These are phyloP conservation scores for Adansonia rubrostipa DNA, from an alignment of 441 rosid species.

Conservation along the genomic window DNA sequence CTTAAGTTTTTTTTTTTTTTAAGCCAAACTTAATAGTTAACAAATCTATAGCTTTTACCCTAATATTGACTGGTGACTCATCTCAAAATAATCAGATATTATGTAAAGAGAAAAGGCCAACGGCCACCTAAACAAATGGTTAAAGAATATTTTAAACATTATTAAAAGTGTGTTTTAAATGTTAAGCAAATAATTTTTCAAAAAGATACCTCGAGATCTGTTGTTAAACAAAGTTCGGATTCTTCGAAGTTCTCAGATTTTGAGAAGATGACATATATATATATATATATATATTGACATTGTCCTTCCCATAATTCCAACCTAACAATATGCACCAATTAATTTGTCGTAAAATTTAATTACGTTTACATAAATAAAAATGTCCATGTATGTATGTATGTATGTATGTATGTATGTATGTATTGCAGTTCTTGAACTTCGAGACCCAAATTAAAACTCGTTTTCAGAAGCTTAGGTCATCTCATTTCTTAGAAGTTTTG, in stretches of 20 bases:
- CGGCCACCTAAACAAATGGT: too few species aligned
- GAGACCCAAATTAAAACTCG: slow-evolving; percentile 4
- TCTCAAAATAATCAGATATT: neutral
- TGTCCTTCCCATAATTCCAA: neutral
- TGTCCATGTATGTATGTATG: too few species aligned
- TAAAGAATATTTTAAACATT: neutral
- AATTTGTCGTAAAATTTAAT: neutral
- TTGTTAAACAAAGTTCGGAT: slow-evolving; percentile 20
- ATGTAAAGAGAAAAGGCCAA: neutral
- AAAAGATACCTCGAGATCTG: slow-evolving; percentile 24
- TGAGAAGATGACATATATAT: slow-evolving; percentile 5
- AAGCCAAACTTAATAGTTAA: too few species aligned
- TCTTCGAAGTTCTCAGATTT: slow-evolving; percentile 7
- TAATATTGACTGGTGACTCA: neutral
- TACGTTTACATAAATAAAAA: too few species aligned
- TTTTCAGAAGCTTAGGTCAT: slow-evolving; percentile 23
- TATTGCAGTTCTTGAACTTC: slow-evolving; percentile 14
- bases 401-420: neutral
- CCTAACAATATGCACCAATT: neutral
- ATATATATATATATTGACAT: too few species aligned
- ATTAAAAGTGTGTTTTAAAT: neutral
- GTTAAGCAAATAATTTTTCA: neutral
- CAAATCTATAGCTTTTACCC: too few species aligned
- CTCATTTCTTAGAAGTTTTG: slow-evolving; percentile 1
- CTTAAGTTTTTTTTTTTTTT: too few species aligned